These are phyloP conservation scores for Magnusiomyces suaveolens DNA, from an alignment of 1,139 yeast species.

Conservation along the genomic window DNA sequence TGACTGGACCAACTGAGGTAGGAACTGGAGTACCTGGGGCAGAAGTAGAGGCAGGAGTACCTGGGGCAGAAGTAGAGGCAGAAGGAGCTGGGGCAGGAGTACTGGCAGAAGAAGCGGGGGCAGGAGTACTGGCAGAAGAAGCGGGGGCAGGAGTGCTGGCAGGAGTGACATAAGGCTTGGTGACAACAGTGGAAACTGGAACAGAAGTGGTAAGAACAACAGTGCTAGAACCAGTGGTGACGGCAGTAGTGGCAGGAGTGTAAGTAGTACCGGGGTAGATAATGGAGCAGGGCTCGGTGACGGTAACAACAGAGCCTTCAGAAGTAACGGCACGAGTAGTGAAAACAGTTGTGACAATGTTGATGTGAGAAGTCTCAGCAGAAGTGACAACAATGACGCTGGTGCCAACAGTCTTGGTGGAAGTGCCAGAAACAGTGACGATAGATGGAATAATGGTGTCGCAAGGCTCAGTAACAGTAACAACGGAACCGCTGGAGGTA, in stretches of 20 bases:
- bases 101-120: neutral
- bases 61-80: neutral
- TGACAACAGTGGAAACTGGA: conserved; percentile 1
- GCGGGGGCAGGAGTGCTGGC: neutral
- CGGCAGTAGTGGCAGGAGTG: neutral
- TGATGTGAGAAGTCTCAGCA: neutral
- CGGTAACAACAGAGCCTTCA: conserved; percentile 1
- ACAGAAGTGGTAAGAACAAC: neutral
- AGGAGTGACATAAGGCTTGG: neutral
- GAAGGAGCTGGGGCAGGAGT: neutral
- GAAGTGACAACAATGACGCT: neutral
- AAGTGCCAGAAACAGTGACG: neutral
- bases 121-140: neutral
- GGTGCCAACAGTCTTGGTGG: neutral
- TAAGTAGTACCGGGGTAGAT: neutral
- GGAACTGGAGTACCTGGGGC: neutral
- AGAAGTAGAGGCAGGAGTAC: neutral
- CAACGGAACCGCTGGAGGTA: neutral
- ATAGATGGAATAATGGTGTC: neutral
- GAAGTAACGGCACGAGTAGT: neutral
- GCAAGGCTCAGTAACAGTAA: neutral
- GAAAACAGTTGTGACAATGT: conserved; percentile 1
- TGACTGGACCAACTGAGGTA: neutral
- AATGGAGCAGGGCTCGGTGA: too few relatives aligned
- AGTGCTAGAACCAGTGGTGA: neutral